phyloP scores from a whole-genome alignment of 805 yeast genomes.

The Metschnikowia gruessii region DNA sequence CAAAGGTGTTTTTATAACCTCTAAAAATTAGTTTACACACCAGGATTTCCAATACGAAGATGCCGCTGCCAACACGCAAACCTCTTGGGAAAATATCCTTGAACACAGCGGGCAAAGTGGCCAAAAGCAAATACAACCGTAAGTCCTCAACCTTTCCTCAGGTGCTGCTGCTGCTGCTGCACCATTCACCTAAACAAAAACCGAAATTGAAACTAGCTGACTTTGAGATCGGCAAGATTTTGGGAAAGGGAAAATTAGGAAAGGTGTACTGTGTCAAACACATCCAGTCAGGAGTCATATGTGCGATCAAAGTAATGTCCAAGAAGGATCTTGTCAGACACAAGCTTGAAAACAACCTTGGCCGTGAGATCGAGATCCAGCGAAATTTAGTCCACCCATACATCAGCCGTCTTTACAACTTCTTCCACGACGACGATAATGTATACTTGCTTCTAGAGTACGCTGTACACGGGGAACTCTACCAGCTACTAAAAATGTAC shows the following conservation, averaged over 20 bases:
- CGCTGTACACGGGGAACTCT: slow-evolving; percentile 82
- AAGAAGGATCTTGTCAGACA: slow-evolving; percentile 72
- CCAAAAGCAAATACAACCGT: background rate
- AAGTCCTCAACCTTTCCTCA: slow-evolving; percentile 1
- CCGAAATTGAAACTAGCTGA: slow-evolving; percentile 42
- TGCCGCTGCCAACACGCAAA: slow-evolving; percentile 7
- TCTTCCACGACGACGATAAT: slow-evolving; percentile 75
- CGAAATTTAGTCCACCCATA: slow-evolving; percentile 74
- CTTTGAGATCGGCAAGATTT: slow-evolving; percentile 81
- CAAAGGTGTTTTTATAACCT: too few relatives aligned
- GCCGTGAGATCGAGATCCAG: slow-evolving; percentile 91
- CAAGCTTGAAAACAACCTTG: slow-evolving; percentile 79
- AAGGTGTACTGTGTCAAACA: slow-evolving; percentile 87
- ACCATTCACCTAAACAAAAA: background rate
- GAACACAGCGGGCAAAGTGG: slow-evolving; percentile 1
- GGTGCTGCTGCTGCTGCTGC: background rate
- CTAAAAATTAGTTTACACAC: too few relatives aligned
- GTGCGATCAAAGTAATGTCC: slow-evolving; percentile 90
- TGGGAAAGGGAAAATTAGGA: slow-evolving; percentile 95
- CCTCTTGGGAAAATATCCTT: slow-evolving; percentile 7
- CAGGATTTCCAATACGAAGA: background rate
- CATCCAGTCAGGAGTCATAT: slow-evolving; percentile 67
- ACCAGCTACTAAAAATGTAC: slow-evolving; percentile 61
- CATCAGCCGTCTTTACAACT: slow-evolving; percentile 77
- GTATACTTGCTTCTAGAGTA: slow-evolving; percentile 85